These are phyloP conservation scores for Eimeria necatrix DNA, from an alignment of 169 alveolate genomes.

Conservation along the genomic window DNA sequence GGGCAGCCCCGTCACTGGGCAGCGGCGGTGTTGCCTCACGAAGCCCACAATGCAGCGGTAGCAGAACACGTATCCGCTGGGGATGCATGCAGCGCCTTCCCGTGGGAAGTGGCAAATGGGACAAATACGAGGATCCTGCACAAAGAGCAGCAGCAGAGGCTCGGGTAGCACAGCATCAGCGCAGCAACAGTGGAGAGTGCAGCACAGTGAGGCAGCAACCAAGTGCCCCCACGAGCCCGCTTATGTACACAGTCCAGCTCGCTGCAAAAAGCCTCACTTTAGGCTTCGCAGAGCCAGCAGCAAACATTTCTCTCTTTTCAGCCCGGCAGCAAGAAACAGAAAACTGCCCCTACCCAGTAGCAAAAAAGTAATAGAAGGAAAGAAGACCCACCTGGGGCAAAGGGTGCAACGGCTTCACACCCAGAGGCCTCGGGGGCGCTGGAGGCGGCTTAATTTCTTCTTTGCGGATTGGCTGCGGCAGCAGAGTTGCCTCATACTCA, in stretches of 20 bases:
- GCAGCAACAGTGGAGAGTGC: neutral
- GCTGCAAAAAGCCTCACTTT: neutral
- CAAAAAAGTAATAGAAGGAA: neutral
- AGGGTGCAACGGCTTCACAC: neutral
- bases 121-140: constrained; percentile 76
- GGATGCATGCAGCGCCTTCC: constrained; percentile 74
- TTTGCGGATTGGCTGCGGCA: neutral
- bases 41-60: constrained; percentile 65
- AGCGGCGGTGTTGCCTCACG: constrained; percentile 19
- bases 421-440: neutral
- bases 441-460: constrained; percentile 24
- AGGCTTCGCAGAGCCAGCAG: neutral
- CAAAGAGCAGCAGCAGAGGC: neutral
- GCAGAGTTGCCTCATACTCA: constrained; percentile 60
- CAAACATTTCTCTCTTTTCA: neutral
- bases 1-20: constrained; percentile 73
- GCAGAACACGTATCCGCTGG: constrained; percentile 80
- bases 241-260: neutral
- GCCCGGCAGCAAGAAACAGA: neutral
- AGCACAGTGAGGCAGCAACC: neutral
- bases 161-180: neutral
- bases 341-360: neutral
- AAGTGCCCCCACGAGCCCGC: neutral
- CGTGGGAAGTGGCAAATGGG: constrained; percentile 65
- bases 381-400: constrained; percentile 35